Evolutionary conservation across 768 basidiomycete genomes (phyloP).

Genomic region (Termitomyces sp.): DNA sequence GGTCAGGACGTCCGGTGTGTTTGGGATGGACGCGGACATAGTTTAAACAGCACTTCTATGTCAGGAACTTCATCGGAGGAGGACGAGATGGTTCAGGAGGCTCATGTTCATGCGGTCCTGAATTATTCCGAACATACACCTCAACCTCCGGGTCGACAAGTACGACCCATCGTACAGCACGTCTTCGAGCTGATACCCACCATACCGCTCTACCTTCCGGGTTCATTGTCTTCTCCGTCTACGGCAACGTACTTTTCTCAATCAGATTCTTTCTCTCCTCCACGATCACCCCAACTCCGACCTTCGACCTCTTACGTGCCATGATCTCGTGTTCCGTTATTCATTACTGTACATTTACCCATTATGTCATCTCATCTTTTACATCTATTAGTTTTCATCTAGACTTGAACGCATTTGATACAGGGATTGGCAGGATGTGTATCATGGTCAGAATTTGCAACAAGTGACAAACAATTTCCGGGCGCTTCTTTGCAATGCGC

Average conservation of each 20-base stretch:
- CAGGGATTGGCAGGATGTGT: too few species aligned
- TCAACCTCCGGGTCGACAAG: constrained; percentile 30
- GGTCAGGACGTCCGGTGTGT: constrained; percentile 81
- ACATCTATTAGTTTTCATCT: not conserved
- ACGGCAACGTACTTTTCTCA: constrained; percentile 47
- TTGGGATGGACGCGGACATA: constrained; percentile 75
- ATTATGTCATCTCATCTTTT: constrained; percentile 4
- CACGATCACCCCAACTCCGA: constrained; percentile 45
- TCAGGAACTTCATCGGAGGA: constrained; percentile 36
- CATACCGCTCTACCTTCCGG: constrained; percentile 65
- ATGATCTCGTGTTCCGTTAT: not conserved
- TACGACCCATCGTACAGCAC: constrained; percentile 56
- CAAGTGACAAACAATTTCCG: too few species aligned
- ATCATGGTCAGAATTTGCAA: too few species aligned
- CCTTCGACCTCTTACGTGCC: constrained; percentile 13
- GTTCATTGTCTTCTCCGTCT: constrained; percentile 49
- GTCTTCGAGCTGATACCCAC: constrained; percentile 79
- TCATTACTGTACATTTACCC: constrained; percentile 1
- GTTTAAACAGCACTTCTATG: constrained; percentile 56
- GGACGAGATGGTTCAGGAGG: constrained; percentile 68
- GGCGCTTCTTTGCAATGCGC: too few species aligned
- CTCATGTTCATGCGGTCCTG: constrained; percentile 84
- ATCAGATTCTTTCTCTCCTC: constrained; percentile 39
- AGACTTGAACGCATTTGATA: not conserved
- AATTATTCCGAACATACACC: constrained; percentile 44